Evolutionary conservation across 352 stramenopile species (phyloP).

Genomic region (Phytophthora foliorum): DNA sequence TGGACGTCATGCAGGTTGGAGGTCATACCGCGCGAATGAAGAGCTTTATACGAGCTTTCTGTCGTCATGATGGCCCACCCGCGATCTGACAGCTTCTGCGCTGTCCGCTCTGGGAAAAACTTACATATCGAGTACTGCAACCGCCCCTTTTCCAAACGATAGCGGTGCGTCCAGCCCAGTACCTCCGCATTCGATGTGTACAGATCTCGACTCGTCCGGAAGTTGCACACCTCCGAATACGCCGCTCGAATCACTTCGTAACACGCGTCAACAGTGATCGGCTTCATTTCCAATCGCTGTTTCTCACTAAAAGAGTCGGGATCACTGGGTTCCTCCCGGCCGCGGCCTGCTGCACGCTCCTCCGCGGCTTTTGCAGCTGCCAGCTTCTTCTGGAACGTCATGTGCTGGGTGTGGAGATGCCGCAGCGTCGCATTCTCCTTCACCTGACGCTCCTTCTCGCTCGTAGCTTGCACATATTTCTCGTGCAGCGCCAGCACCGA

Average conservation of each 20-base stretch:
- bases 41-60: slow-evolving; percentile 33
- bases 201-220: slow-evolving; percentile 36
- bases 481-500: slow-evolving; percentile 20
- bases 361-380: slow-evolving; percentile 13
- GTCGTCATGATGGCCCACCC: slow-evolving; percentile 51
- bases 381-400: slow-evolving; percentile 43
- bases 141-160: slow-evolving; percentile 30
- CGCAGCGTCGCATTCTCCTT: slow-evolving; percentile 42
- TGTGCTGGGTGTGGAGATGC: slow-evolving; percentile 32
- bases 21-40: slow-evolving; percentile 48
- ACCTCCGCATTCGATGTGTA: slow-evolving; percentile 42
- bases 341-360: slow-evolving; percentile 1
- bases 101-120: slow-evolving; percentile 37
- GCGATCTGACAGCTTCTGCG: slow-evolving; percentile 37
- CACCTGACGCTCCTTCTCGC: slow-evolving; percentile 39
- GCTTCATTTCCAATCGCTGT: slow-evolving; percentile 24
- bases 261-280: slow-evolving; percentile 38
- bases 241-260: slow-evolving; percentile 49
- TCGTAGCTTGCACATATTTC: slow-evolving; percentile 36
- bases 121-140: slow-evolving; percentile 56
- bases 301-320: slow-evolving; percentile 7
- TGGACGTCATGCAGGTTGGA: slow-evolving; percentile 41
- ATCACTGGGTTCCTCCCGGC: slow-evolving; percentile 6
- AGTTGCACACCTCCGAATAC: slow-evolving; percentile 35
- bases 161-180: slow-evolving; percentile 50